These are phyloP conservation scores for Agrocybe praecox DNA, from an alignment of 768 basidiomycete genomes.

Conservation along the genomic window DNA sequence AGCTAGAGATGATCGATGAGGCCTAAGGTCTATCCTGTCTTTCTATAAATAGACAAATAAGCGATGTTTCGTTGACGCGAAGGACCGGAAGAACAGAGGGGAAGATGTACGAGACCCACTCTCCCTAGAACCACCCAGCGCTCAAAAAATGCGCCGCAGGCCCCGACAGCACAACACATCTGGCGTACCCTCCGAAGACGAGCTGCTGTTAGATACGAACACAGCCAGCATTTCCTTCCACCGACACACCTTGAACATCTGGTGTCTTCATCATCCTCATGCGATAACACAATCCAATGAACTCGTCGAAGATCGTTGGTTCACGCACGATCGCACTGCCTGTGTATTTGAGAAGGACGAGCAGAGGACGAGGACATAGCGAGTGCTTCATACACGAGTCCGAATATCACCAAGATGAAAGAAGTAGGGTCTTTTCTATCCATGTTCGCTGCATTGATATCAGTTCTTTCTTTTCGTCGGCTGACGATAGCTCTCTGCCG, in stretches of 20 bases:
- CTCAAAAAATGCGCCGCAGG: conserved; percentile 70
- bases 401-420: conserved; percentile 89
- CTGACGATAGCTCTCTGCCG: conserved; percentile 51
- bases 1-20: too few relatives aligned
- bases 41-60: too few relatives aligned
- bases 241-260: conserved; percentile 66
- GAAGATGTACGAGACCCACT: conserved; percentile 52
- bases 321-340: conserved; percentile 77
- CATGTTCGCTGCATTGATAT: neutral
- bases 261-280: conserved; percentile 88
- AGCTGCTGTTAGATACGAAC: conserved; percentile 48
- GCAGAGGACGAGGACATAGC: conserved; percentile 67
- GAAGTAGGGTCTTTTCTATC: conserved; percentile 65
- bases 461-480: conserved; percentile 12
- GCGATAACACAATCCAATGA: conserved; percentile 85
- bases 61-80: too few relatives aligned
- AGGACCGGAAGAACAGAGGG: neutral
- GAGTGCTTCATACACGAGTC: conserved; percentile 91
- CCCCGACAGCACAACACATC: conserved; percentile 41
- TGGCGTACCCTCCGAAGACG: conserved; percentile 11
- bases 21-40: too few relatives aligned
- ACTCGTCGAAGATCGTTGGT: conserved; percentile 85
- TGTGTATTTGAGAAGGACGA: conserved; percentile 80
- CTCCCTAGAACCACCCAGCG: conserved; percentile 57
- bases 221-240: conserved; percentile 70